Evolutionary conservation across 257 asterid species (phyloP).

Genomic region (Fraxinus americana): DNA sequence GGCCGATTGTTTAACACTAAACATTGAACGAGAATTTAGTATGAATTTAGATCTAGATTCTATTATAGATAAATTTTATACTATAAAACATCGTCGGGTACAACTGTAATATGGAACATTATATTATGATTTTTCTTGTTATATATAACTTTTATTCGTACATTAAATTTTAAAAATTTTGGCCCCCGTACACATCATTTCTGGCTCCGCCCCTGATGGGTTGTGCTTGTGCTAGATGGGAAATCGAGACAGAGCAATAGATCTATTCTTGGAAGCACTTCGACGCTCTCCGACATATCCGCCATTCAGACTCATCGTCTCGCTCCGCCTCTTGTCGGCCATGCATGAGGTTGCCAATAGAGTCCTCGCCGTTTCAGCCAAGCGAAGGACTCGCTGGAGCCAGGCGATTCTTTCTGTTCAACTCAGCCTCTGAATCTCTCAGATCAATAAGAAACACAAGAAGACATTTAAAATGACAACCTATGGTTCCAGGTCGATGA

Average conservation of each 20-base stretch:
- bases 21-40: too few species aligned
- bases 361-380: conserved; percentile 71
- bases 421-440: conserved; percentile 61
- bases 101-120: too few species aligned
- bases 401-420: conserved; percentile 68
- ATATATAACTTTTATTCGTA: too few species aligned
- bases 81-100: too few species aligned
- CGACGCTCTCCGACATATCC: conserved; percentile 55
- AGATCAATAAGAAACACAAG: conserved; percentile 55
- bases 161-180: too few species aligned
- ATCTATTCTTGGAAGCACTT: conserved; percentile 73
- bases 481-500: conserved; percentile 31
- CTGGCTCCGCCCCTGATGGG: too few species aligned
- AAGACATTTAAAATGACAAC: conserved; percentile 33
- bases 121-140: too few species aligned
- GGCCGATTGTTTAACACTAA: too few species aligned
- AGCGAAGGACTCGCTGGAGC: conserved; percentile 77
- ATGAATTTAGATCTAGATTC: too few species aligned
- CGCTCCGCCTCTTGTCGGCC: conserved; percentile 33
- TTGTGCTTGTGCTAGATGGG: conserved; percentile 36
- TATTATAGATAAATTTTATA: too few species aligned
- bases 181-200: too few species aligned
- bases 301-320: conserved; percentile 37
- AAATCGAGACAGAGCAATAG: conserved; percentile 50
- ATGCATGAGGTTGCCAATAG: conserved; percentile 73